These are phyloP conservation scores for Lipomyces mesembrius DNA, from an alignment of 805 yeast species.

Conservation along the genomic window DNA sequence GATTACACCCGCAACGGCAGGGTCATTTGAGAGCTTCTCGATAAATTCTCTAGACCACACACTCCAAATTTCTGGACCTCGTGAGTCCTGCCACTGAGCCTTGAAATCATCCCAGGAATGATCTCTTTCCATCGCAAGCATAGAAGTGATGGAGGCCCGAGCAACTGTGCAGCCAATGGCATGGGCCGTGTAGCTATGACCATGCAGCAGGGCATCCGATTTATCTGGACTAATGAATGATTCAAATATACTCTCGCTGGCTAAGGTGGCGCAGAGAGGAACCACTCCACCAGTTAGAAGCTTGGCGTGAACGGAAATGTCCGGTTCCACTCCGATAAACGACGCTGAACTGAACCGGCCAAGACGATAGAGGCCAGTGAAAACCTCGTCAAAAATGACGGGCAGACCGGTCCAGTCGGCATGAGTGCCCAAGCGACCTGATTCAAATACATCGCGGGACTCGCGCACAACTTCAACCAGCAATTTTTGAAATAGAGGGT, in stretches of 20 bases:
- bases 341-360: constrained; percentile 36
- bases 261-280: constrained; percentile 39
- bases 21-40: constrained; percentile 23
- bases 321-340: constrained; percentile 37
- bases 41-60: constrained; percentile 38
- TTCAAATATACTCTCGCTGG: constrained; percentile 39
- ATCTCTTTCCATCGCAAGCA: constrained; percentile 17
- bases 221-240: constrained; percentile 38
- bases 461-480: constrained; percentile 7
- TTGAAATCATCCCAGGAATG: constrained; percentile 34
- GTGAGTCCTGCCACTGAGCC: constrained; percentile 27
- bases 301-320: constrained; percentile 41
- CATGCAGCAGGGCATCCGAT: constrained; percentile 41
- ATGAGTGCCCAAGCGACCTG: background rate
- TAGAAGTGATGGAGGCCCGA: constrained; percentile 24
- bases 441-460: background rate
- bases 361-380: constrained; percentile 41
- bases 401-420: constrained; percentile 39
- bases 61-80: constrained; percentile 28
- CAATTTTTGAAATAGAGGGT: constrained; percentile 5
- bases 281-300: constrained; percentile 41
- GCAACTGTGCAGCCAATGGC: constrained; percentile 42
- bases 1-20: constrained; percentile 33
- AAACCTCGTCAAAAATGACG: constrained; percentile 41
- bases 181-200: constrained; percentile 42